Conservation (phyloP, 345 rosid genomes). For the Eucalyptus curtisii region DNA sequence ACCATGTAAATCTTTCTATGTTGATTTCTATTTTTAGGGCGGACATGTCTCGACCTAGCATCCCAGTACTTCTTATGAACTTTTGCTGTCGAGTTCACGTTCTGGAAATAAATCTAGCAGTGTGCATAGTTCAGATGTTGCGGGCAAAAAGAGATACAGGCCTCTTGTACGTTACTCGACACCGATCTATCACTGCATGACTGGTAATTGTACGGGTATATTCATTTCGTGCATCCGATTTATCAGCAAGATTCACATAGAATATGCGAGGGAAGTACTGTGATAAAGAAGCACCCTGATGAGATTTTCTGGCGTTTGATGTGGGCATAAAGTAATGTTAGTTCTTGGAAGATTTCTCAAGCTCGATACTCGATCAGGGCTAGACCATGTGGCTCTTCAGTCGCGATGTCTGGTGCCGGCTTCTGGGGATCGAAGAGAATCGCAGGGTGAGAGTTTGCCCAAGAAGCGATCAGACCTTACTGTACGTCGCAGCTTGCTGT, state of each 20-base stretch:
- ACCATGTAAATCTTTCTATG: rapidly evolving
- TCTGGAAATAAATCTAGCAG: background rate
- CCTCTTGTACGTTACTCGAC: background rate
- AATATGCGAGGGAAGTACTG: background rate
- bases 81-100: background rate
- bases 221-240: rapidly evolving
- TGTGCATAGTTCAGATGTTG: background rate
- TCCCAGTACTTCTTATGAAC: background rate
- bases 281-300: background rate
- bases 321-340: rapidly evolving
- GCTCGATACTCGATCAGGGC: background rate
- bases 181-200: rapidly evolving
- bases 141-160: rapidly evolving
- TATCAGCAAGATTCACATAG: rapidly evolving
- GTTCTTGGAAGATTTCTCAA: background rate
- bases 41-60: no score
- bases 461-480: rapidly evolving
- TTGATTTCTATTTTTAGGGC: no score
- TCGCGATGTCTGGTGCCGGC: rapidly evolving
- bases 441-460: background rate
- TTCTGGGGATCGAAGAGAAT: background rate
- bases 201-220: rapidly evolving
- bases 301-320: background rate
- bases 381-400: background rate
- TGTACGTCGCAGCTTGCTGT: background rate